phyloP scores from a whole-genome alignment of 352 stramenopile genomes.

The Globisporangium perplexum region DNA sequence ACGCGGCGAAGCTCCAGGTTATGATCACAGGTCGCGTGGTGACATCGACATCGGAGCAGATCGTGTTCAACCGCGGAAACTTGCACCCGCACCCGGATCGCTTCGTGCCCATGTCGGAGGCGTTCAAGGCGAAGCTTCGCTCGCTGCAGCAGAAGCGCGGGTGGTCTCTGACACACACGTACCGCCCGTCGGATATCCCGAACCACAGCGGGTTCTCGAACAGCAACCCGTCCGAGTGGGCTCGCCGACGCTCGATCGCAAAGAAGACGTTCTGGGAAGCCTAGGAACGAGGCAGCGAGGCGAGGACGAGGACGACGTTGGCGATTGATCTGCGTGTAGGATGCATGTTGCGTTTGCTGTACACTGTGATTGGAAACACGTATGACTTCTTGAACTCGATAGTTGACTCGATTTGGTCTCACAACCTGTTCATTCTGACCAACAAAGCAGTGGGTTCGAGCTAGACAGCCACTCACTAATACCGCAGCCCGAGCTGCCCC shows the following conservation, averaged over 20 bases:
- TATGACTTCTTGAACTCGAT: no score
- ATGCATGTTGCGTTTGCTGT: no score
- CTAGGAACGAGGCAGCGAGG: no score
- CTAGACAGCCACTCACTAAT: no score
- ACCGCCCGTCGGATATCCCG: conserved; percentile 26
- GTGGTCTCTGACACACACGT: conserved; percentile 38
- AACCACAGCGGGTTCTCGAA: conserved; percentile 41
- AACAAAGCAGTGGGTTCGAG: no score
- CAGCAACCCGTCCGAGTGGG: conserved; percentile 36
- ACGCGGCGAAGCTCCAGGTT: conserved; percentile 44
- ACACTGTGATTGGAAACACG: no score
- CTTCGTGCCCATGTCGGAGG: conserved; percentile 30
- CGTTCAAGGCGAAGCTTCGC: conserved; percentile 31
- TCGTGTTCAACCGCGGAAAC: conserved; percentile 67
- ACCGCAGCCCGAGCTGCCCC: no score
- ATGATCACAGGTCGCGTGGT: conserved; percentile 40
- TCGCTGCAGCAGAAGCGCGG: conserved; percentile 18
- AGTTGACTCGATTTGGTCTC: no score
- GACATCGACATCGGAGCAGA: conserved; percentile 1
- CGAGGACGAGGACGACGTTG: no score
- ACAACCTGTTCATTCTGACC: no score
- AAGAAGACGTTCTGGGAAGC: conserved; percentile 34
- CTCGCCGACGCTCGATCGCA: conserved; percentile 24
- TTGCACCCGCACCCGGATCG: conserved; percentile 42
- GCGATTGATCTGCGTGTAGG: no score